A percentile compares a stretch with the other conserved stretches of the same genome.
These are phyloP conservation scores for Thielaviopsis ethacetica DNA, from an alignment of 2,329 filamentous ascomycete genomes.

Conservation along the genomic window DNA sequence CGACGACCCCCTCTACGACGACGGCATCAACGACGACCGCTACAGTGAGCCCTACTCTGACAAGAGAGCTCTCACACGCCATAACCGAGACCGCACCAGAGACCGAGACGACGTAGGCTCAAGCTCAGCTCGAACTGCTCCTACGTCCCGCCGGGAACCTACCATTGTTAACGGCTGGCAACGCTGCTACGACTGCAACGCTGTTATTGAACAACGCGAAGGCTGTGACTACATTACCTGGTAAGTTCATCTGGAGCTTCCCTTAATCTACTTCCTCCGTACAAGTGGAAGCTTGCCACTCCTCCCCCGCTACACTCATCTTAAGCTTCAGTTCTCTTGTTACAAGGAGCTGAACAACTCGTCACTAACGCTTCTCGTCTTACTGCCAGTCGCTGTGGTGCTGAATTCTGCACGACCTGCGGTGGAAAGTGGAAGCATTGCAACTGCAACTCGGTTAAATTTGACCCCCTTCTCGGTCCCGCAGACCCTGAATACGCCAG, in stretches of 20 bases:
- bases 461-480: conserved; percentile 23
- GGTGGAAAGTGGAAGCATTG: conserved; percentile 70
- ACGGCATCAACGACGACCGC: background rate
- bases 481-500: conserved; percentile 13
- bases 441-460: conserved; percentile 66
- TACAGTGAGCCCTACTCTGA: conserved; percentile 1
- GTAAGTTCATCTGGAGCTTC: conserved; percentile 28
- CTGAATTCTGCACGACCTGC: conserved; percentile 79
- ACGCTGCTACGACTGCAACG: conserved; percentile 56
- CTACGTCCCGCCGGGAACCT: conserved; percentile 19
- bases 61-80: background rate
- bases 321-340: conserved; percentile 5
- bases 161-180: conserved; percentile 57
- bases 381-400: conserved; percentile 48
- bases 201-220: conserved; percentile 62
- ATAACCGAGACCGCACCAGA: background rate
- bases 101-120: conserved; percentile 10
- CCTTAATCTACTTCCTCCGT: background rate
- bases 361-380: conserved; percentile 15
- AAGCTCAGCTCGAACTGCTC: conserved; percentile 10
- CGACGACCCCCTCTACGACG: conserved; percentile 5
- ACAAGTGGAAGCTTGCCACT: background rate
- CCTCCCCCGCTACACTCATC: background rate
- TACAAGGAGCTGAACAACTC: conserved; percentile 7
- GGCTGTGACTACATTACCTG: conserved; percentile 84